Conservation (phyloP, 331 rosid genomes). For the Pyrus hybrid region DNA sequence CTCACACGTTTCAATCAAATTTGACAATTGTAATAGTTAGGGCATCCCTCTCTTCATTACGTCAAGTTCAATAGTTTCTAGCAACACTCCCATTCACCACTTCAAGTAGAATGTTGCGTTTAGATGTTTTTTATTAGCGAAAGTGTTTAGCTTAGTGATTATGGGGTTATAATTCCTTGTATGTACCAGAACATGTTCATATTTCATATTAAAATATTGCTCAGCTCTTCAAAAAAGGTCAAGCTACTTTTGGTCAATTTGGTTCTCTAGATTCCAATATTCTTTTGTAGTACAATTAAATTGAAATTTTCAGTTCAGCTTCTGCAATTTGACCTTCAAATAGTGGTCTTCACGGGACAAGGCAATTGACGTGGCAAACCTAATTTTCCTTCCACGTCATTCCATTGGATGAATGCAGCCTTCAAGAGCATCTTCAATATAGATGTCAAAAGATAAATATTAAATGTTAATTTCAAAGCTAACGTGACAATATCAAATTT, state of each 20-base stretch:
- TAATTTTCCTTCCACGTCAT: background rate
- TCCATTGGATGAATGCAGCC: background rate
- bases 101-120: too few species aligned
- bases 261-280: too few species aligned
- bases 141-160: background rate
- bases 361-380: background rate
- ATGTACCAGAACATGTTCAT: slow-evolving; percentile 1
- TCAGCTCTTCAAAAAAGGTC: slow-evolving; percentile 13
- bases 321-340: background rate
- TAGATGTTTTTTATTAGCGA: background rate
- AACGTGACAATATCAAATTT: too few species aligned
- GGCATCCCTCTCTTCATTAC: background rate
- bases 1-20: background rate
- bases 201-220: background rate
- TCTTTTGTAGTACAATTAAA: too few species aligned
- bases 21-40: background rate
- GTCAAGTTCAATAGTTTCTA: background rate
- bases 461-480: too few species aligned
- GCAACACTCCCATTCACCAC: too few species aligned
- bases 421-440: too few species aligned
- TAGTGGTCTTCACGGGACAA: background rate
- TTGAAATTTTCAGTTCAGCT: background rate
- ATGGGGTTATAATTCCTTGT: slow-evolving; percentile 1
- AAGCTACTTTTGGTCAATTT: slow-evolving; percentile 15
- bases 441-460: too few species aligned